Evolutionary conservation across 1,139 yeast species (phyloP).

Genomic region (Scheffersomyces cryptocercus): DNA sequence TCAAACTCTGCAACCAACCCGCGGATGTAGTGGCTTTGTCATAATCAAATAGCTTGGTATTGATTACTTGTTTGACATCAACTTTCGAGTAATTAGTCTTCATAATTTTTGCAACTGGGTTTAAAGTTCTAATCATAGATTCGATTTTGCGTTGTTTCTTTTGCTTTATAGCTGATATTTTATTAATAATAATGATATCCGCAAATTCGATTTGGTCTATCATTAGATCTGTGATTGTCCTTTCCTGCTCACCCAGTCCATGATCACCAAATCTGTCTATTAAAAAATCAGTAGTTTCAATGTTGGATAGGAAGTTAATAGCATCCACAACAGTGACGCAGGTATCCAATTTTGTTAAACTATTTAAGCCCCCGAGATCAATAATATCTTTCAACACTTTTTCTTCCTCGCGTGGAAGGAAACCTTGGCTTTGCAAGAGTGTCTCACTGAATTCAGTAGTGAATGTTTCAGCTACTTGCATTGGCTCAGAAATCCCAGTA

Average conservation of each 20-base stretch:
- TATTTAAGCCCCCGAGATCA: conserved; percentile 38
- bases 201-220: conserved; percentile 50
- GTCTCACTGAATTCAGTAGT: conserved; percentile 38
- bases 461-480: conserved; percentile 53
- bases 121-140: conserved; percentile 31
- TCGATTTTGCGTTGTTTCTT: conserved; percentile 24
- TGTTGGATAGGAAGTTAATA: conserved; percentile 35
- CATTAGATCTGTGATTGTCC: conserved; percentile 46
- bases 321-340: conserved; percentile 51
- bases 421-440: conserved; percentile 21
- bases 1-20: conserved; percentile 46
- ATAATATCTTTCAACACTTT: conserved; percentile 29
- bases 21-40: conserved; percentile 45
- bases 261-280: conserved; percentile 40
- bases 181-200: conserved; percentile 43
- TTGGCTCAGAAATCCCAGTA: conserved; percentile 49
- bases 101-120: conserved; percentile 41
- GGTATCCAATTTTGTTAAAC: conserved; percentile 41
- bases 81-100: conserved; percentile 36
- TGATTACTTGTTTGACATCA: conserved; percentile 31
- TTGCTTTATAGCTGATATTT: conserved; percentile 26
- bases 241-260: conserved; percentile 39
- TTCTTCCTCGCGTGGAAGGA: conserved; percentile 19
- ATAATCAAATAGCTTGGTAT: conserved; percentile 36
- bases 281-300: conserved; percentile 44